Conservation (phyloP, 2,329 filamentous ascomycete species). For the Cytospora paraplurivora region DNA sequence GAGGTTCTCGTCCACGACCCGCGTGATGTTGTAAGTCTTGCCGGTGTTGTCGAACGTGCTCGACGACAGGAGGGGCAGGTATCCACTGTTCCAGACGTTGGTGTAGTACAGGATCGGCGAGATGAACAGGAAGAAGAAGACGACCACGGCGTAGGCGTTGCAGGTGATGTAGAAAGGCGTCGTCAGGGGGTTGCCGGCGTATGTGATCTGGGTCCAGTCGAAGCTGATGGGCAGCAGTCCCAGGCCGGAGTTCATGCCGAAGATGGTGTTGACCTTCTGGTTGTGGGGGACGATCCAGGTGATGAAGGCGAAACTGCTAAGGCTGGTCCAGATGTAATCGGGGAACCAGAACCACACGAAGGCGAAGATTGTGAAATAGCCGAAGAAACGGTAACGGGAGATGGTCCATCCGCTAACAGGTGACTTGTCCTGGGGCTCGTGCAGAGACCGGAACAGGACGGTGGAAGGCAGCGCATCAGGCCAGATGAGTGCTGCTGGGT, state of each 20-base stretch:
- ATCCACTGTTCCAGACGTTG: constrained; percentile 39
- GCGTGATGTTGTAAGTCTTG: constrained; percentile 36
- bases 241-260: constrained; percentile 31
- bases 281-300: constrained; percentile 32
- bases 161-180: constrained; percentile 39
- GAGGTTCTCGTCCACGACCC: constrained; percentile 35
- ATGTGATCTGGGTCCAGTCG: constrained; percentile 40
- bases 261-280: constrained; percentile 32
- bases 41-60: constrained; percentile 40
- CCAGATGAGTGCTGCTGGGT: constrained; percentile 41
- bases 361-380: constrained; percentile 35
- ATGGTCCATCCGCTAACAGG: constrained; percentile 41
- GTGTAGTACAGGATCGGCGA: constrained; percentile 39
- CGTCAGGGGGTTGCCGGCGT: constrained; percentile 35
- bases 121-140: constrained; percentile 38
- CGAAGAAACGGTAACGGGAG: constrained; percentile 40
- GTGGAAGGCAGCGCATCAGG: constrained; percentile 39
- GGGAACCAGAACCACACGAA: constrained; percentile 37
- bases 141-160: constrained; percentile 36
- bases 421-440: constrained; percentile 36
- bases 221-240: constrained; percentile 37
- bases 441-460: constrained; percentile 40
- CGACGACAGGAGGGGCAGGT: constrained; percentile 37
- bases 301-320: constrained; percentile 33
- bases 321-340: constrained; percentile 32